Base-by-base conservation (phyloP, 495 filamentous ascomycete genomes). In the Hypoxylon subgilvum region DNA sequence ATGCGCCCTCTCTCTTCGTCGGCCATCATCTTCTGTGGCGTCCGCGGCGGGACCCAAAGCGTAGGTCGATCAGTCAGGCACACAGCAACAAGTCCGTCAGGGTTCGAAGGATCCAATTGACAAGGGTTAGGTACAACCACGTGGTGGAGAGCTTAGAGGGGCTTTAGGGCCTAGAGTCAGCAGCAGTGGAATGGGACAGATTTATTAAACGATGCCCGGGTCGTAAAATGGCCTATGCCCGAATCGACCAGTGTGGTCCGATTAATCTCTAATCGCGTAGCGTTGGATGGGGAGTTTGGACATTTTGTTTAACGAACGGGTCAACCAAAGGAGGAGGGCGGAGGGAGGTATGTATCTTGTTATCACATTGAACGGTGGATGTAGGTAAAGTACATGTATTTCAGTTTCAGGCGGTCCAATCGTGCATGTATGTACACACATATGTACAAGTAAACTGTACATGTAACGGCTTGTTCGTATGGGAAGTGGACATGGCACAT, bases 71-170 rank as follows among this genome's bases (percentile, higher is more conserved):
- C 21, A 50, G 58, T 62, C 38, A 44, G 49, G 55, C 61, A 64
- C n/a, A n/a, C n/a, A 44, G 38, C 44, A 36, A 57, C 17, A 49
- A 44, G 34, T 43, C 10, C 39, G 42, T n/a, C n/a, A 30, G 34
- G 49, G 30, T 47, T 64, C 16, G 54, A 51, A 59, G 61, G 49
- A 64, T 64, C 60, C 23, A 64, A 46, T 54, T 54, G 50, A 59
- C 54, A 54, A 59, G 61, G 61, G 44, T 64, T 13, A n/a, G n/a
- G n/a, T n/a, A 34, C 25, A 14, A 31, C 61, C 61, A 64, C 54
- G 54, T 64, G 54, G 61, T 53, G 43, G 50, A 64, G 58, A 55
- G 34, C 17, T 46, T 12, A 50, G 34, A 44, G 45, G 40, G 49
- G 25, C n/a, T n/a, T n/a, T n/a, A n/a, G n/a, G n/a, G n/a, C n/a